Conservation (phyloP, 2,329 filamentous ascomycete genomes). For the Ophiostoma triangulosporum region DNA sequence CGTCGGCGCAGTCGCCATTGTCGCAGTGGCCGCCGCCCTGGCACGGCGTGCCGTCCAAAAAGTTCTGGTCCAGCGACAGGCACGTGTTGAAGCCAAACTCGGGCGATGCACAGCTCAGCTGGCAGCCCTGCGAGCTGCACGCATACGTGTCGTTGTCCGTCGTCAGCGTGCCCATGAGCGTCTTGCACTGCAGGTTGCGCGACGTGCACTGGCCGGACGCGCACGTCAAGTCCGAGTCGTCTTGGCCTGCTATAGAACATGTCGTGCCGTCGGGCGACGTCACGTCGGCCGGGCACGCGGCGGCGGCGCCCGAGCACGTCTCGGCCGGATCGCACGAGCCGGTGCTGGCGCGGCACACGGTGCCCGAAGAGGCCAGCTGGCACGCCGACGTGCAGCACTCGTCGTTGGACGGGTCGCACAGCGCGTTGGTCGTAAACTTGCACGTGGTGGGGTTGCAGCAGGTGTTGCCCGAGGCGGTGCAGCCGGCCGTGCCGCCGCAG, state of each 20-base stretch:
- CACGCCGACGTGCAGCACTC: constrained; percentile 62
- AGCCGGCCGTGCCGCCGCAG: constrained; percentile 66
- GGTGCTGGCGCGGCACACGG: constrained; percentile 67
- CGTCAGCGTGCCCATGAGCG: constrained; percentile 63
- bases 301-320: constrained; percentile 58
- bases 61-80: constrained; percentile 73
- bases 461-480: constrained; percentile 53
- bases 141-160: constrained; percentile 65
- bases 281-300: constrained; percentile 61
- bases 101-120: constrained; percentile 61
- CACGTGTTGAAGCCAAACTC: constrained; percentile 53
- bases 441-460: constrained; percentile 85
- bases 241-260: constrained; percentile 51
- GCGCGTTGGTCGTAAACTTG: constrained; percentile 60
- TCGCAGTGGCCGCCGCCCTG: constrained; percentile 63
- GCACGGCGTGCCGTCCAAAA: constrained; percentile 82
- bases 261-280: constrained; percentile 54
- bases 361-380: constrained; percentile 50
- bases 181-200: constrained; percentile 77
- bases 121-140: constrained; percentile 61
- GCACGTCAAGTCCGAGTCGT: constrained; percentile 55
- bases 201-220: constrained; percentile 92
- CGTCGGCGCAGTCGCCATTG: constrained; percentile 66
- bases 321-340: constrained; percentile 79
- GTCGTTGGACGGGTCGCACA: constrained; percentile 72